A percentile compares a stretch with the other conserved stretches of the same genome.
These are phyloP conservation scores for Coccinonectria pachysandricola DNA, from an alignment of 2,329 filamentous ascomycete species.

Conservation along the genomic window DNA sequence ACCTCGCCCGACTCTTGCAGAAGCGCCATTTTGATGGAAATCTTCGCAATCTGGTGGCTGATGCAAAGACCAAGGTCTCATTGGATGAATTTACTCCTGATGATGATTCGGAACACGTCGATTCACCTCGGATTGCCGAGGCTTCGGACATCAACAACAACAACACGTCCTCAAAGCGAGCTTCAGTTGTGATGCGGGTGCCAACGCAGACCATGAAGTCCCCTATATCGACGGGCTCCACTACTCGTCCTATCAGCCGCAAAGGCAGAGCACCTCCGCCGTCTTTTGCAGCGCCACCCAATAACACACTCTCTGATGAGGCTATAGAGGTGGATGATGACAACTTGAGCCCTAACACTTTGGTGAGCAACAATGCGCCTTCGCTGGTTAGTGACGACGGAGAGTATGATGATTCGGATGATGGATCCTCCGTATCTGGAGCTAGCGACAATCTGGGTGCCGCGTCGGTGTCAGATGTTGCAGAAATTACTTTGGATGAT, in stretches of 20 bases:
- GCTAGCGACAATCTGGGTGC: slow-evolving; percentile 46
- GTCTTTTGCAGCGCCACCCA: slow-evolving; percentile 28
- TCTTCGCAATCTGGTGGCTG: slow-evolving; percentile 45
- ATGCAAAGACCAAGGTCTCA: slow-evolving; percentile 45
- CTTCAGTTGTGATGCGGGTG: slow-evolving; percentile 42
- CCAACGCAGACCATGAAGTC: slow-evolving; percentile 48
- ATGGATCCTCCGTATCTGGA: slow-evolving; percentile 50
- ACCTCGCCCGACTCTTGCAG: slow-evolving; percentile 57
- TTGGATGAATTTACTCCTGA: slow-evolving; percentile 40
- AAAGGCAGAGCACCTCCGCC: slow-evolving; percentile 38
- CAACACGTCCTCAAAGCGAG: slow-evolving; percentile 17
- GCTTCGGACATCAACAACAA: slow-evolving; percentile 4
- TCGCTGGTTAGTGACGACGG: slow-evolving; percentile 73
- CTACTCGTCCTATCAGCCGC: slow-evolving; percentile 43
- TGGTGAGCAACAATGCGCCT: slow-evolving; percentile 65
- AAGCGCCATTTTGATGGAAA: slow-evolving; percentile 51
- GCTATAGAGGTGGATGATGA: slow-evolving; percentile 45
- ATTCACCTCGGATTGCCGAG: slow-evolving; percentile 7
- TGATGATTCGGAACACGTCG: slow-evolving; percentile 40
- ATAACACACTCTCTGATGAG: slow-evolving; percentile 27
- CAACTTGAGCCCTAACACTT: slow-evolving; percentile 58
- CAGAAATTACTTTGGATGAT: slow-evolving; percentile 52
- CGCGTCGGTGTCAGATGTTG: slow-evolving; percentile 49
- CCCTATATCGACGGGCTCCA: slow-evolving; percentile 31
- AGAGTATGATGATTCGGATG: slow-evolving; percentile 65